Conservation (phyloP, 2,329 filamentous ascomycete genomes). For the Shiraia bambusicola region DNA sequence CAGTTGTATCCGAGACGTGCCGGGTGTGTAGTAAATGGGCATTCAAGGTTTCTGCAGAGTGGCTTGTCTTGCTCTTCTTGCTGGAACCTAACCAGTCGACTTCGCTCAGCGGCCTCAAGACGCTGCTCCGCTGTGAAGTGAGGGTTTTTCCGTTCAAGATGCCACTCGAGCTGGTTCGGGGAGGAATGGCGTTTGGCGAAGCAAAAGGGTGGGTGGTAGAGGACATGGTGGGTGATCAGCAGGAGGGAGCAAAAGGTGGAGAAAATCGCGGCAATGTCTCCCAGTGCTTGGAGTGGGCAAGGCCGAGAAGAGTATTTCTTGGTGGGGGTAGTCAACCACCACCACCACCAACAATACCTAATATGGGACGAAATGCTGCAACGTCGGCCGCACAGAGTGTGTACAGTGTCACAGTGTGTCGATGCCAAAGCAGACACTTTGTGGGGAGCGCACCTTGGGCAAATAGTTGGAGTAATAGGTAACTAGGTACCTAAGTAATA, state of each 20-base stretch:
- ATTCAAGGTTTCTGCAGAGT: slow-evolving; percentile 20
- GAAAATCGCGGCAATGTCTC: slow-evolving; percentile 5
- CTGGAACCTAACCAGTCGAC: slow-evolving; percentile 44
- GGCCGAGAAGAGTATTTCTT: neutral
- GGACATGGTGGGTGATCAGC: slow-evolving; percentile 16
- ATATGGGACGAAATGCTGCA: too few species aligned
- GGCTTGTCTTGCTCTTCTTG: slow-evolving; percentile 42
- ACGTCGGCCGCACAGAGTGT: too few species aligned
- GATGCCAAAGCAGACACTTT: too few species aligned
- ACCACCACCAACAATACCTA: too few species aligned
- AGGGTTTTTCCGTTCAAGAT: slow-evolving; percentile 32
- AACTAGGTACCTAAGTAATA: too few species aligned
- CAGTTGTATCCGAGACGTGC: slow-evolving; percentile 1
- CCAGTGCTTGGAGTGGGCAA: slow-evolving; percentile 6
- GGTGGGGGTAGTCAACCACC: too few species aligned
- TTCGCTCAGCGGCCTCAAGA: slow-evolving; percentile 43
- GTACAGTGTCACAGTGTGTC: too few species aligned
- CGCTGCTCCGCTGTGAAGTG: slow-evolving; percentile 30
- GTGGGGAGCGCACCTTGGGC: too few species aligned
- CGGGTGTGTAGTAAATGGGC: slow-evolving; percentile 4
- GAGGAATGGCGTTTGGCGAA: slow-evolving; percentile 45
- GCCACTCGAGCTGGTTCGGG: slow-evolving; percentile 42
- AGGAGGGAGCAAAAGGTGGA: slow-evolving; percentile 3
- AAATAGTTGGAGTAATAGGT: too few species aligned
- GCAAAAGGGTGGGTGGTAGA: slow-evolving; percentile 32